Evolutionary conservation across 768 basidiomycete species (phyloP), one percentile per base, ranked within the genome.

Genomic region (Sutorius australiensis): DNA sequence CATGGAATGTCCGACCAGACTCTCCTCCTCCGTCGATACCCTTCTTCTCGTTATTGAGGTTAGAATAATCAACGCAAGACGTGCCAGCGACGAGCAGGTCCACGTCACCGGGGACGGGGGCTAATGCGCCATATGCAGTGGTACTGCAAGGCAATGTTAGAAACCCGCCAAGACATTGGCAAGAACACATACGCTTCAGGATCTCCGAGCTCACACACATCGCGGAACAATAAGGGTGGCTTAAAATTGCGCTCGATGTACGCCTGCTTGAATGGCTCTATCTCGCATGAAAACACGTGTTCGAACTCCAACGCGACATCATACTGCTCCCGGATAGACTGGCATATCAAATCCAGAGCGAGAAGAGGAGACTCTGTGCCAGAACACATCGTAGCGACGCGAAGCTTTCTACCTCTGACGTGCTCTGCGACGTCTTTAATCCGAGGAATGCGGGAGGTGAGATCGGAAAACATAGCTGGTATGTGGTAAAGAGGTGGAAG

Each of bases 1-100:
- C 95, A 39, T 86, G 81, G 69, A 97, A 98, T 0, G 95, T 98
- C 34, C 89, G 79, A 7, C 95, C 93, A 13, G 93, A 95, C 70
- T 98, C 95, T 42, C 95, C 95, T 52, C 88, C 85, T 6, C 79
- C 92, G 43, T 92, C 84, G 30, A 98, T 90, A 32, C 83, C 86
- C 67, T 98, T 92, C 67, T 92, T 92, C 65, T 90, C 81, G 60
- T 88, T 93, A 68, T 98, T 98, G 53, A 98, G 79, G 63, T 87
- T 92, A n/a, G 95, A 97, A 61, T 95, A 97, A 66, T 97, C 95
- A 58, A 97, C 94, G 56, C 95, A 98, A 19, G 93, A 95, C 1
- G 95, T 98, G 30, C 95, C 95, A 3, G 95, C 95, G 53, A 98
- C 80, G 28, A 95, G 78, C 50, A 97, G 75, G 67, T 97, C 94